Conservation (phyloP, 75 land plant species). For the Chamaecyparis obtusa region DNA sequence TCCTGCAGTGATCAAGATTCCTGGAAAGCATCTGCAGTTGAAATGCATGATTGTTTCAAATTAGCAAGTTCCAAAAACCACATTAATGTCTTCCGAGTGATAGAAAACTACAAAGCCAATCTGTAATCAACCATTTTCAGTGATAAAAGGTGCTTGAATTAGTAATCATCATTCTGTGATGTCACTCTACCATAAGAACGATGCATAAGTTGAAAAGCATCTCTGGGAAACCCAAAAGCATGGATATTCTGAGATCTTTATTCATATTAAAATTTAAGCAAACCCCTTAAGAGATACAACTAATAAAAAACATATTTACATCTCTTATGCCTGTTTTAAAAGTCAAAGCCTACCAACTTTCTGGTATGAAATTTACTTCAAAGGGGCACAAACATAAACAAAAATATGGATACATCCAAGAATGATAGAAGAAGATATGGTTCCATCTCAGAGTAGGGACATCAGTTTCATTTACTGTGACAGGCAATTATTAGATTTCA, state of each 20-base stretch:
- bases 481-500: neutral
- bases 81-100: neutral
- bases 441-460: neutral
- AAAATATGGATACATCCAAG: neutral
- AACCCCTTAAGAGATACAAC: neutral
- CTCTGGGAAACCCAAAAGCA: neutral
- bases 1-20: conserved; percentile 36
- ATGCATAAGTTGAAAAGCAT: neutral
- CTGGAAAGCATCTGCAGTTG: conserved; percentile 33
- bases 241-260: neutral
- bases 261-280: neutral
- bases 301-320: neutral
- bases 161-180: neutral
- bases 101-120: neutral
- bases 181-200: neutral
- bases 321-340: neutral
- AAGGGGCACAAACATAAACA: conserved; percentile 1
- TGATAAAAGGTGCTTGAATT: neutral
- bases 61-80: conserved; percentile 6
- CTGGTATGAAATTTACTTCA: neutral
- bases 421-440: neutral
- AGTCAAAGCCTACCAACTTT: neutral
- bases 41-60: neutral
- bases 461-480: neutral
- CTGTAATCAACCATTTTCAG: neutral